Percentiles rank a stretch among this genome's conserved stretches.
Evolutionary conservation across 768 basidiomycete genomes (phyloP).

Genomic region (Hygrophorus russula): DNA sequence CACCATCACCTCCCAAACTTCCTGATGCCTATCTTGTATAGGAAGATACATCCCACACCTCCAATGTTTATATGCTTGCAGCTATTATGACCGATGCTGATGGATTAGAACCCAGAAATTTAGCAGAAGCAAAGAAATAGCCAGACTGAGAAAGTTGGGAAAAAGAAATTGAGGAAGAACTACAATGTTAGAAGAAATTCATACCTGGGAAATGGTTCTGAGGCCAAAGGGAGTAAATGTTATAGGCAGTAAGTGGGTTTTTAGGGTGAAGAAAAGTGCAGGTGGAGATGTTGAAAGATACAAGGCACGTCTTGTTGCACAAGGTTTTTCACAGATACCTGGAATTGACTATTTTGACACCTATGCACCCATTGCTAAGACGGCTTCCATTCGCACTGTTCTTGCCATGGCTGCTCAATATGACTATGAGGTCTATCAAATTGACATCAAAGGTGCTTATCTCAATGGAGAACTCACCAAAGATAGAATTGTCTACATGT

Average conservation of each 20-base stretch:
- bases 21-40: constrained; percentile 4
- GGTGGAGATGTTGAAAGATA: constrained; percentile 18
- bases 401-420: constrained; percentile 19
- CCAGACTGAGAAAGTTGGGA: constrained; percentile 13
- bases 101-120: constrained; percentile 8
- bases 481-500: constrained; percentile 29
- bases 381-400: constrained; percentile 13
- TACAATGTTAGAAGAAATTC: constrained; percentile 19
- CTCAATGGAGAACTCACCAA: constrained; percentile 25
- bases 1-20: not conserved
- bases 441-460: constrained; percentile 31
- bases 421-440: constrained; percentile 10
- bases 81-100: constrained; percentile 8
- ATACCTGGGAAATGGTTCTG: constrained; percentile 19
- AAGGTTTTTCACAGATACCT: constrained; percentile 27
- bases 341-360: constrained; percentile 29
- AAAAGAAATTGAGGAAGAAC: constrained; percentile 13
- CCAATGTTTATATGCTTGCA: constrained; percentile 8
- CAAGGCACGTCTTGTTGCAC: constrained; percentile 29
- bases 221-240: constrained; percentile 17
- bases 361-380: constrained; percentile 19
- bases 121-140: constrained; percentile 8
- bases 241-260: constrained; percentile 29
- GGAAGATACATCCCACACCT: too few species aligned
- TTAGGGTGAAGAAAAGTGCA: constrained; percentile 24